phyloP scores from a whole-genome alignment of 2,329 filamentous ascomycete species.

The Fragosphaeria purpurea region DNA sequence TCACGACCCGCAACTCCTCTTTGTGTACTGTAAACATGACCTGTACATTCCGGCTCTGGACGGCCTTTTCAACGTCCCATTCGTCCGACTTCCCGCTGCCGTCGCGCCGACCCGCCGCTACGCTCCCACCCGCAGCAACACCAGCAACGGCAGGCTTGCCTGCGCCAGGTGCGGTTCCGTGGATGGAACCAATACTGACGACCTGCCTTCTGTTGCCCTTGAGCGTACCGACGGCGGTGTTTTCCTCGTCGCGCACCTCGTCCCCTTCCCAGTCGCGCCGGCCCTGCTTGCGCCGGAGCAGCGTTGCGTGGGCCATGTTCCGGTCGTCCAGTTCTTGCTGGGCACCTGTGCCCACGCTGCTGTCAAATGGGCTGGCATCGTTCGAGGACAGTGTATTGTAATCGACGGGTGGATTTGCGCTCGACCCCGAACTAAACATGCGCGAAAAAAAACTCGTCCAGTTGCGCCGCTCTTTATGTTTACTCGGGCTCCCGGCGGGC shows the following conservation, averaged over 20 bases:
- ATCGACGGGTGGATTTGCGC: too few relatives aligned
- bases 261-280: slow-evolving; percentile 42
- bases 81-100: slow-evolving; percentile 34
- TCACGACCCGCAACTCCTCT: slow-evolving; percentile 76
- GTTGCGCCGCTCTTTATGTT: slow-evolving; percentile 44
- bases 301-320: slow-evolving; percentile 31
- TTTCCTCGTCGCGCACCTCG: slow-evolving; percentile 43
- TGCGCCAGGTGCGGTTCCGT: not conserved
- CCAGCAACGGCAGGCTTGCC: slow-evolving; percentile 12
- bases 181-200: slow-evolving; percentile 2
- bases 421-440: slow-evolving; percentile 36
- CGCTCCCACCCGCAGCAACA: slow-evolving; percentile 32
- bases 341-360: slow-evolving; percentile 14
- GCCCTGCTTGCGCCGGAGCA: slow-evolving; percentile 46
- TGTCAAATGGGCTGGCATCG: not conserved
- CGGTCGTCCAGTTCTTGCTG: slow-evolving; percentile 8
- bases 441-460: slow-evolving; percentile 62
- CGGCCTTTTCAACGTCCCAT: slow-evolving; percentile 67
- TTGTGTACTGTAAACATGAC: slow-evolving; percentile 91
- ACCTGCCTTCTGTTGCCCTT: slow-evolving; percentile 1
- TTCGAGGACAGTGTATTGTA: too few relatives aligned
- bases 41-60: slow-evolving; percentile 62
- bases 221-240: slow-evolving; percentile 10
- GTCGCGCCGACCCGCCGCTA: slow-evolving; percentile 10
- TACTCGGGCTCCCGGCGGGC: slow-evolving; percentile 44